These are phyloP conservation scores for Eimeria nieschulzi DNA, from an alignment of 169 alveolate species.

Conservation along the genomic window DNA sequence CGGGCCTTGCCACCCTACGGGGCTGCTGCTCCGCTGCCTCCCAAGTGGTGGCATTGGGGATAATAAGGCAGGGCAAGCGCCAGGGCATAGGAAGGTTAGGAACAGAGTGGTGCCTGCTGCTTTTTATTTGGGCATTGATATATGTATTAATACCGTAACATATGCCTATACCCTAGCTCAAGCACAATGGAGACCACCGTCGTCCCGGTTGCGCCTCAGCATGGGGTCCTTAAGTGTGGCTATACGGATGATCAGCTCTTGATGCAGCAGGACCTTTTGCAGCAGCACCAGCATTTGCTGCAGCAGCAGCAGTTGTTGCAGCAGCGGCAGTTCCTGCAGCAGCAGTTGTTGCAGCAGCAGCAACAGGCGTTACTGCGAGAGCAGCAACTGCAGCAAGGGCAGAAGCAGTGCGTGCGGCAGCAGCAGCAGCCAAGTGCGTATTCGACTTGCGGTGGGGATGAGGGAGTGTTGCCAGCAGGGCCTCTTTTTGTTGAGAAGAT, in stretches of 20 bases:
- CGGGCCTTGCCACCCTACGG: constrained; percentile 4
- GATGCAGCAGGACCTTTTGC: constrained; percentile 22
- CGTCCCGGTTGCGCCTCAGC: constrained; percentile 15
- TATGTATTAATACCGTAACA: too few species aligned
- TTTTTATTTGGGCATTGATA: background rate
- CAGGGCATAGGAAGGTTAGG: background rate
- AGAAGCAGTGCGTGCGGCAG: constrained; percentile 40
- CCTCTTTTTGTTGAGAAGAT: constrained; percentile 65
- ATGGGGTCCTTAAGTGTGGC: constrained; percentile 22
- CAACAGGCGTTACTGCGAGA: constrained; percentile 5
- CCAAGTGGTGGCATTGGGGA: constrained; percentile 29
- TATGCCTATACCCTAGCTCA: background rate
- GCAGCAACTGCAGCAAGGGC: constrained; percentile 35
- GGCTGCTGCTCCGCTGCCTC: constrained; percentile 52
- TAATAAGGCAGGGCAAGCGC: constrained; percentile 2
- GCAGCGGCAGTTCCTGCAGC: background rate
- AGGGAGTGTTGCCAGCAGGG: constrained; percentile 61
- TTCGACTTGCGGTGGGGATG: constrained; percentile 63
- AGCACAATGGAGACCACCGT: constrained; percentile 44
- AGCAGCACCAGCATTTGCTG: background rate
- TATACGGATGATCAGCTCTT: constrained; percentile 32
- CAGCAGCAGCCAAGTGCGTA: constrained; percentile 35
- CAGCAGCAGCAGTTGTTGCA: constrained; percentile 4
- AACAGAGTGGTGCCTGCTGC: background rate
- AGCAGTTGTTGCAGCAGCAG: constrained; percentile 40